phyloP scores from a whole-genome alignment of 768 basidiomycete genomes.

The Coprinellus micaceus region DNA sequence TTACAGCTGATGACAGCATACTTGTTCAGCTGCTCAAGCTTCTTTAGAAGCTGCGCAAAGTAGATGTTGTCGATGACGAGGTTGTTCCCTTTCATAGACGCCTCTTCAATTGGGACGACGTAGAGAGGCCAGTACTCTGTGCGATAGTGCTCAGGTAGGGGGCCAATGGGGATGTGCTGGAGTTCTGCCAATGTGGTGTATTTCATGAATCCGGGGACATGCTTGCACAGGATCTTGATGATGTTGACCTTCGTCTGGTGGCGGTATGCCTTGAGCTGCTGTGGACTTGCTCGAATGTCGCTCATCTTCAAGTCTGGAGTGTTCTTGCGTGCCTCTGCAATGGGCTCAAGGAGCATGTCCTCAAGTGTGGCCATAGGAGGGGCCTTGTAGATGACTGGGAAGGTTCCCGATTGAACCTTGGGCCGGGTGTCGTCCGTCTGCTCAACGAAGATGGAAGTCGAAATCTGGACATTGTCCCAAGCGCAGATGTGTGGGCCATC shows the following conservation, averaged over 20 bases:
- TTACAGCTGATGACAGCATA: constrained; percentile 16
- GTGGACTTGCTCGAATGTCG: constrained; percentile 6
- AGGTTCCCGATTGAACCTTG: constrained; percentile 11
- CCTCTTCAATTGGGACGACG: constrained; percentile 24
- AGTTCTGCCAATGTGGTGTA: too few species aligned
- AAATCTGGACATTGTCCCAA: constrained; percentile 12
- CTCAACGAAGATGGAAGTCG: constrained; percentile 11
- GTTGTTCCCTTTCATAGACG: constrained; percentile 21
- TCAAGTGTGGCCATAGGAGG: not conserved
- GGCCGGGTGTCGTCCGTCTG: not conserved
- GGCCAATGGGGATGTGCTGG: too few species aligned
- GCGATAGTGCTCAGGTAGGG: constrained; percentile 8
- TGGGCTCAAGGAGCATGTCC: constrained; percentile 3
- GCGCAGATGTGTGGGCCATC: constrained; percentile 2
- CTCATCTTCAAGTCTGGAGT: constrained; percentile 4
- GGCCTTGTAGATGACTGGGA: constrained; percentile 6
- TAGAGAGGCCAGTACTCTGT: constrained; percentile 19
- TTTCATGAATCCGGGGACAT: too few species aligned
- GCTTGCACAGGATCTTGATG: too few species aligned
- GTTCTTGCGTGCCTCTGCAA: not conserved
- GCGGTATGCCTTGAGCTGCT: not conserved
- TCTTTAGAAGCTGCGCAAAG: constrained; percentile 15
- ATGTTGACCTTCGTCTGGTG: constrained; percentile 6
- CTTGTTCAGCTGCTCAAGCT: constrained; percentile 6
- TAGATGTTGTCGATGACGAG: constrained; percentile 19